These are phyloP conservation scores for Oenanthe javanica DNA, from an alignment of 140 eudicot genomes.

Conservation along the genomic window DNA sequence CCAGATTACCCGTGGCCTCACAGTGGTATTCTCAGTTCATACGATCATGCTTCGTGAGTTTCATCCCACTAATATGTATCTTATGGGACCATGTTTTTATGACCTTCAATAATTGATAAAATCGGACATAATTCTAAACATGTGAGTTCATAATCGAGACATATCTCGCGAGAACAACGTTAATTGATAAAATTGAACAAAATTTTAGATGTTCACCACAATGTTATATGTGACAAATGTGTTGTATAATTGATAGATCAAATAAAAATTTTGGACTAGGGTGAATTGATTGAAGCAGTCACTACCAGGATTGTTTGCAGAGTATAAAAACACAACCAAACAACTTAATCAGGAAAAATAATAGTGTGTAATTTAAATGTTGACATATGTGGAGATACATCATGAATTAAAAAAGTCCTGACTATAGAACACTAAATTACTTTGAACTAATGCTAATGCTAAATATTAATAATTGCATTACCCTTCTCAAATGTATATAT, in stretches of 20 bases:
- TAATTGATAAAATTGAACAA: not conserved
- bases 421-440: not conserved
- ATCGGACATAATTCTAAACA: not conserved
- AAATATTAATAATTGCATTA: not conserved
- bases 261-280: not conserved
- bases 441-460: not conserved
- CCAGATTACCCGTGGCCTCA: slow-evolving; percentile 66
- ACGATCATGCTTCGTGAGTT: slow-evolving; percentile 56
- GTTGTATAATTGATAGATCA: not conserved
- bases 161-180: not conserved
- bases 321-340: not conserved
- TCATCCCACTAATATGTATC: not conserved
- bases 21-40: slow-evolving; percentile 58
- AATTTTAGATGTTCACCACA: not conserved
- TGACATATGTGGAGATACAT: not conserved
- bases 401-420: not conserved
- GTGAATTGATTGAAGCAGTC: not conserved
- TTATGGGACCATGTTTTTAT: not conserved
- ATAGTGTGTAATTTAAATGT: not conserved
- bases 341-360: not conserved
- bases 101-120: not conserved
- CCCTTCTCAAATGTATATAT: not conserved
- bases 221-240: not conserved
- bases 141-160: not conserved
- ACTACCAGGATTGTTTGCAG: not conserved